Percentiles rank a stretch among this genome's conserved stretches.
These are phyloP conservation scores for Marchantia paleacea DNA, from an alignment of 225 moss, liverwort and hornwort species.

Conservation along the genomic window DNA sequence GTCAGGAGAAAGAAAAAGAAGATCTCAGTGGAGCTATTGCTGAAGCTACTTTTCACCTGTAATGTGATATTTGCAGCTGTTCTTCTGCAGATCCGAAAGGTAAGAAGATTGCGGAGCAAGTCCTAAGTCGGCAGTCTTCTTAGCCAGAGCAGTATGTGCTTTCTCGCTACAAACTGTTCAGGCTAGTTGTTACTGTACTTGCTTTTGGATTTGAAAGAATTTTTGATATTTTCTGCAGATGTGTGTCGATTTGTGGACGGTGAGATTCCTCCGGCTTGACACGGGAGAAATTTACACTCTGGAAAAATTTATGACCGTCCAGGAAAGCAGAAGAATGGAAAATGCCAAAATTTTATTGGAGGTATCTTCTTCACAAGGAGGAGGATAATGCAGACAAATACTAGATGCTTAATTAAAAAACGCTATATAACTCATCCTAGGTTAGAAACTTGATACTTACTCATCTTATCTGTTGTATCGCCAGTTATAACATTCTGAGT, in stretches of 20 bases:
- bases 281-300: slow-evolving; percentile 47
- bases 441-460: too few species aligned
- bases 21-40: slow-evolving; percentile 23
- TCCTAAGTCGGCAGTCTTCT: neutral
- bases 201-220: neutral
- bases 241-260: slow-evolving; percentile 46
- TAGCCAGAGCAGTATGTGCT: neutral
- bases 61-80: slow-evolving; percentile 54
- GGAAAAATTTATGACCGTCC: slow-evolving; percentile 48
- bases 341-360: slow-evolving; percentile 32
- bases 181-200: neutral
- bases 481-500: too few species aligned
- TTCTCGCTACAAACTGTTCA: neutral
- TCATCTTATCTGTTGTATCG: too few species aligned
- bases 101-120: slow-evolving; percentile 24
- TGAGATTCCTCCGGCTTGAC: slow-evolving; percentile 59
- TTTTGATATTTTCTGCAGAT: slow-evolving; percentile 41
- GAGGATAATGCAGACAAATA: neutral
- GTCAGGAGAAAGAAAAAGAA: slow-evolving; percentile 55
- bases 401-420: too few species aligned
- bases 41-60: slow-evolving; percentile 52
- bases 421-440: too few species aligned
- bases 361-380: slow-evolving; percentile 18
- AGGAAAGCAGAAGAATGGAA: slow-evolving; percentile 38
- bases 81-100: slow-evolving; percentile 62